These are phyloP conservation scores for Blastobotrys serpentis DNA, from an alignment of 1,139 yeast species.

Conservation along the genomic window DNA sequence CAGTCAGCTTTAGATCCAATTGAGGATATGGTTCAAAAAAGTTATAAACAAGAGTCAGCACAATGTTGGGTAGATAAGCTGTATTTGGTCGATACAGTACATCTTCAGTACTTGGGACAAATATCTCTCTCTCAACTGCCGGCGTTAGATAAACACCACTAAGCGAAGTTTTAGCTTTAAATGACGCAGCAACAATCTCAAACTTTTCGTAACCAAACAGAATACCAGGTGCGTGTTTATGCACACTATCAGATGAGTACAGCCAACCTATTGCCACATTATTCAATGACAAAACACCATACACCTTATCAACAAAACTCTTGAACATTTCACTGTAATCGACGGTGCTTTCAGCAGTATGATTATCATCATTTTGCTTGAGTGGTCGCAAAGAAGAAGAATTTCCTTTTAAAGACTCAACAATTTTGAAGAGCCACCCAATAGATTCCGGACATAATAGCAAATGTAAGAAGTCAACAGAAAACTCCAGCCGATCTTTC, in stretches of 20 bases:
- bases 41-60: constrained; percentile 20
- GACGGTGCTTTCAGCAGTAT: not conserved
- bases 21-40: constrained; percentile 16
- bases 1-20: constrained; percentile 29
- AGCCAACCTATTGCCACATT: constrained; percentile 78
- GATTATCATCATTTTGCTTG: not conserved
- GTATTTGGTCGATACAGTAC: constrained; percentile 25
- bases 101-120: constrained; percentile 22
- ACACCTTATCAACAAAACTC: constrained; percentile 25
- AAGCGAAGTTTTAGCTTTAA: constrained; percentile 38
- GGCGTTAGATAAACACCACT: constrained; percentile 39
- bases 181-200: constrained; percentile 24
- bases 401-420: not conserved
- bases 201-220: constrained; percentile 65
- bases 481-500: constrained; percentile 14
- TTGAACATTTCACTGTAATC: constrained; percentile 16
- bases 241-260: constrained; percentile 43
- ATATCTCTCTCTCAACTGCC: constrained; percentile 24
- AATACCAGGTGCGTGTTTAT: constrained; percentile 47
- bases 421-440: constrained; percentile 10
- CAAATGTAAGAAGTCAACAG: constrained; percentile 13
- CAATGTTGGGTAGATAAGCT: constrained; percentile 37
- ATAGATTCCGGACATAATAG: constrained; percentile 12
- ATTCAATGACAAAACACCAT: constrained; percentile 61
- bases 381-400: not conserved